Evolutionary conservation across 1,284 basidiomycete genomes (phyloP).

Genomic region (Exobasidium rhododendri): DNA sequence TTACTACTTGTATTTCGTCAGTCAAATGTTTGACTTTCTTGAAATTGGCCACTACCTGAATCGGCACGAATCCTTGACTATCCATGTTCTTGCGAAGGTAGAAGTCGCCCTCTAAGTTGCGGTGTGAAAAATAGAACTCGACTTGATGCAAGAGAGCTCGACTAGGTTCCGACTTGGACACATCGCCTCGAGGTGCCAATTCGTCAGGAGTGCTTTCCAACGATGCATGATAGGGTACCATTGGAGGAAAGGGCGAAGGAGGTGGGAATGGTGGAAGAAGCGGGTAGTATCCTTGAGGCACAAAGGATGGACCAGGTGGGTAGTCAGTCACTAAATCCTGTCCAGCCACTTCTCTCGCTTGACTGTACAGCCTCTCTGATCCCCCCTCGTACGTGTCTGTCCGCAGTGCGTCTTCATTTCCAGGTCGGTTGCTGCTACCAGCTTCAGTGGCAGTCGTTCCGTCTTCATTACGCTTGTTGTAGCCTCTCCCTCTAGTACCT

Average conservation of each 20-base stretch:
- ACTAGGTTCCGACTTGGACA: conserved; percentile 8
- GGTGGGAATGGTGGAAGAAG: too few relatives aligned
- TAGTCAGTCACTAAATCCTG: not conserved
- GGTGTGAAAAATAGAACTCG: conserved; percentile 51
- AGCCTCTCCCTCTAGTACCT: not conserved
- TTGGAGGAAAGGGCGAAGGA: not conserved
- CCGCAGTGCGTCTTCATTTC: not conserved
- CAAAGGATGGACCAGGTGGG: not conserved
- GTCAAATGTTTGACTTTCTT: conserved; percentile 32
- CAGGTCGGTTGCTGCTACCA: not conserved
- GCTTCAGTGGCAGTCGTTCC: not conserved
- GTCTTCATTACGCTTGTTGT: not conserved
- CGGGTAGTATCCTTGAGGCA: not conserved
- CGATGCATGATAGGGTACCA: not conserved
- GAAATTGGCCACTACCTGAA: conserved; percentile 36
- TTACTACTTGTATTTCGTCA: conserved; percentile 19
- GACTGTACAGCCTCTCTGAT: not conserved
- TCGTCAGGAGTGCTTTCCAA: conserved; percentile 7
- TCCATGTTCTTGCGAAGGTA: conserved; percentile 49
- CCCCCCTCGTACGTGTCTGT: not conserved
- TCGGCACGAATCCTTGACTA: conserved; percentile 37
- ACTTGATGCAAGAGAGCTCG: conserved; percentile 41
- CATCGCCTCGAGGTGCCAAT: conserved; percentile 2
- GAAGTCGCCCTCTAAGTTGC: conserved; percentile 44
- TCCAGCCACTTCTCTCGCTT: not conserved